Conservation (phyloP, 2,329 filamentous ascomycete species). For the Penicillium italicum region DNA sequence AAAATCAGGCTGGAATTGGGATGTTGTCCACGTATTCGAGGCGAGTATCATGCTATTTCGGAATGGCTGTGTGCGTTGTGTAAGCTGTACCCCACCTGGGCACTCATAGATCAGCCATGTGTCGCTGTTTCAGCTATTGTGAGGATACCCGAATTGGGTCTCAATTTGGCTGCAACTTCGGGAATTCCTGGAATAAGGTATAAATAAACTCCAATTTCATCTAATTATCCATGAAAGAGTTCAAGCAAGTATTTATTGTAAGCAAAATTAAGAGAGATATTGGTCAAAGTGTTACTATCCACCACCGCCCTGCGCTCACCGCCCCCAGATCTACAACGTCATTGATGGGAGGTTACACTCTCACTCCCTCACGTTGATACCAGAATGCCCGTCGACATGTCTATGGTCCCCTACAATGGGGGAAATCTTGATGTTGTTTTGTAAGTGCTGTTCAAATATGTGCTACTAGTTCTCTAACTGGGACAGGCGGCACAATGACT, state of each 20-base stretch:
- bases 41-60: neutral
- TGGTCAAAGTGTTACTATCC: neutral
- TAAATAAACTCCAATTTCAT: neutral
- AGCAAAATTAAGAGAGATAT: neutral
- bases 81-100: constrained; percentile 1
- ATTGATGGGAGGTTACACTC: constrained; percentile 1
- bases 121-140: neutral
- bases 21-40: neutral
- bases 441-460: constrained; percentile 30
- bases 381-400: constrained; percentile 41
- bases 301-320: neutral
- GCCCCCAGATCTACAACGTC: constrained; percentile 5
- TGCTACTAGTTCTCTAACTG: constrained; percentile 13
- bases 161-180: neutral
- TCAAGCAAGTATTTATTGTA: neutral
- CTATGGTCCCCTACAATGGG: constrained; percentile 43
- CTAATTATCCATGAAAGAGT: neutral
- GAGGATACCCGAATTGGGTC: neutral
- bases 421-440: constrained; percentile 45
- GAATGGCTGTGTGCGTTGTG: neutral
- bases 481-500: constrained; percentile 80
- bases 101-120: constrained; percentile 1
- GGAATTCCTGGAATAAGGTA: neutral
- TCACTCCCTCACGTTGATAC: constrained; percentile 4
- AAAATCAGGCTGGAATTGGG: neutral